Conservation (phyloP, 2,329 filamentous ascomycete genomes). For the Penicillium sp. region DNA sequence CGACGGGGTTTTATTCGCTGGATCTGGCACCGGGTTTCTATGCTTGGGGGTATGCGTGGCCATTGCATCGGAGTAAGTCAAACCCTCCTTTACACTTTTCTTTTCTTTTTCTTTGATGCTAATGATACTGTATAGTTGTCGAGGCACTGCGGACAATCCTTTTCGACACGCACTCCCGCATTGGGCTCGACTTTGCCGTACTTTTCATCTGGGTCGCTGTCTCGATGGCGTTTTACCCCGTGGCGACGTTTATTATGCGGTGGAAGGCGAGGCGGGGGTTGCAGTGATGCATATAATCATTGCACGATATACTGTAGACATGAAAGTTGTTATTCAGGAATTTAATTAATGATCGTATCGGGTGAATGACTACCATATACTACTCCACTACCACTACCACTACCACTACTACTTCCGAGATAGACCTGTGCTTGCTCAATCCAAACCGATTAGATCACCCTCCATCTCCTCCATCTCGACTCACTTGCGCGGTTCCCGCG, state of each 20-base stretch:
- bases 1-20: conserved; percentile 63
- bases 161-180: conserved; percentile 62
- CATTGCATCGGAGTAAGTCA: conserved; percentile 61
- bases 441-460: neutral
- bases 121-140: conserved; percentile 60
- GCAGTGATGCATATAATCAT: neutral
- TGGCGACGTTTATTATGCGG: conserved; percentile 35
- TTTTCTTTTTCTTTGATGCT: too few relatives aligned
- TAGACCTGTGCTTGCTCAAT: neutral
- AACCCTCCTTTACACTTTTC: too few relatives aligned
- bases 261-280: conserved; percentile 37
- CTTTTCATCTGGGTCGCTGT: conserved; percentile 59
- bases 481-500: too few relatives aligned
- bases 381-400: neutral
- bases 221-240: conserved; percentile 32
- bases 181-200: conserved; percentile 65
- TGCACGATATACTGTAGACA: neutral
- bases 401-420: neutral
- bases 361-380: conserved; percentile 2
- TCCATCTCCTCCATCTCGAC: too few relatives aligned
- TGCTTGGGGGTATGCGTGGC: conserved; percentile 67
- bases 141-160: conserved; percentile 63
- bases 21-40: conserved; percentile 65
- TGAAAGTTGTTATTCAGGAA: too few relatives aligned
- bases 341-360: conserved; percentile 1